These are phyloP conservation scores for Sordariomycetes sp. DNA, from an alignment of 2,329 filamentous ascomycete species.

Conservation along the genomic window DNA sequence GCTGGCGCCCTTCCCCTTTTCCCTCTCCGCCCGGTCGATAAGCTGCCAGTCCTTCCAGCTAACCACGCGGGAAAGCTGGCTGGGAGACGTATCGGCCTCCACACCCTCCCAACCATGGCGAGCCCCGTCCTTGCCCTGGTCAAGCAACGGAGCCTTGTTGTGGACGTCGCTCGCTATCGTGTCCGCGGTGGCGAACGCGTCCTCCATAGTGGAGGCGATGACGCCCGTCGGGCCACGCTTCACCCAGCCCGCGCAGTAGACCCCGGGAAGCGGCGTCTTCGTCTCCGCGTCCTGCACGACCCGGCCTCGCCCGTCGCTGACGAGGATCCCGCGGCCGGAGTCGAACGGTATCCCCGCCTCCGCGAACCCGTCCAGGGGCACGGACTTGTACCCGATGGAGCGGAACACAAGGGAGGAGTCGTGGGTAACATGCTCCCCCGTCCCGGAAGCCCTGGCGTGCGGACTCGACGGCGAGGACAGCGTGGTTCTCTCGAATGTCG, in stretches of 20 bases:
- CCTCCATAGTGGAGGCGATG: constrained; percentile 91
- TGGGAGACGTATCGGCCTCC: constrained; percentile 41
- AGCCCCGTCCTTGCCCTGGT: constrained; percentile 4
- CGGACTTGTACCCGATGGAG: constrained; percentile 89
- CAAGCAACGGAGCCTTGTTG: constrained; percentile 27
- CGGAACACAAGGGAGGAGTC: constrained; percentile 70
- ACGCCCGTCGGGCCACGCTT: constrained; percentile 91
- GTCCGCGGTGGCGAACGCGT: constrained; percentile 84
- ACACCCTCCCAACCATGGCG: constrained; percentile 67
- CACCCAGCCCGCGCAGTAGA: constrained; percentile 95
- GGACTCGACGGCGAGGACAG: constrained; percentile 46
- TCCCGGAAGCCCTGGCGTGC: constrained; percentile 33
- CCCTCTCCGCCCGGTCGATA: constrained; percentile 71
- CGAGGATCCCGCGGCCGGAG: constrained; percentile 59
- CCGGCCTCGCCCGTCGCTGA: constrained; percentile 72
- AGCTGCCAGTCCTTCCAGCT: constrained; percentile 75
- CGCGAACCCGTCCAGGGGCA: constrained; percentile 62
- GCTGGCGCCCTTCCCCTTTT: constrained; percentile 52
- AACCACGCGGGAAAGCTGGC: constrained; percentile 49
- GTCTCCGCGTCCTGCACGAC: constrained; percentile 31
- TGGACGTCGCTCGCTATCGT: constrained; percentile 71
- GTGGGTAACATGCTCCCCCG: constrained; percentile 39
- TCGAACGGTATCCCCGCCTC: constrained; percentile 74
- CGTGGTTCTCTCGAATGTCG: constrained; percentile 55
- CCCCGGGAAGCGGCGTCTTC: constrained; percentile 45